Conservation (phyloP, 1,139 yeast genomes). For the Blastobotrys persicus region DNA sequence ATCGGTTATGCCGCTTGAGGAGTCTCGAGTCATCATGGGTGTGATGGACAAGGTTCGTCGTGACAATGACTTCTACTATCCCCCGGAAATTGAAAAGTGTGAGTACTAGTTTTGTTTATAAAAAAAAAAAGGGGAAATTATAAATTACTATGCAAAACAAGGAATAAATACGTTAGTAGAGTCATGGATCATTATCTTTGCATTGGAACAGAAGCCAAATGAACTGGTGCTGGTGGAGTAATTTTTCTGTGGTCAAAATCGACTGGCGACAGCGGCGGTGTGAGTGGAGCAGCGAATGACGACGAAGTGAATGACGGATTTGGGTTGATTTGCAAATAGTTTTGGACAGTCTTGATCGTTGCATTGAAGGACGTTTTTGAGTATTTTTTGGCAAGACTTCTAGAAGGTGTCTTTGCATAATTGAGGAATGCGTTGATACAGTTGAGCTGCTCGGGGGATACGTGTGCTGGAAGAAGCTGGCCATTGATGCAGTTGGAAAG, state of each 20-base stretch:
- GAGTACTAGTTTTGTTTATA: neutral
- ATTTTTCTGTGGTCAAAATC: slow-evolving; percentile 7
- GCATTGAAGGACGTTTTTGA: slow-evolving; percentile 20
- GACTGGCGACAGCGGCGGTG: slow-evolving; percentile 11
- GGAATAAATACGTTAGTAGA: neutral
- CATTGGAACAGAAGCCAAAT: slow-evolving; percentile 6
- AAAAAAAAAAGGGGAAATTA: neutral
- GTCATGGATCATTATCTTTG: neutral
- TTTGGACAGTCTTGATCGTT: slow-evolving; percentile 5
- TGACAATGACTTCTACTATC: slow-evolving; percentile 45
- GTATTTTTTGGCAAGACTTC: slow-evolving; percentile 40
- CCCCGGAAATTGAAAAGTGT: slow-evolving; percentile 36
- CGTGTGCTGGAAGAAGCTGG: slow-evolving; percentile 30
- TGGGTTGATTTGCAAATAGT: slow-evolving; percentile 17
- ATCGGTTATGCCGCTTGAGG: slow-evolving; percentile 44
- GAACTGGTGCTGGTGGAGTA: slow-evolving; percentile 7
- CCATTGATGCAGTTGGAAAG: slow-evolving; percentile 66
- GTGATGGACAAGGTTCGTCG: slow-evolving; percentile 47
- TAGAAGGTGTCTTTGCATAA: slow-evolving; percentile 38
- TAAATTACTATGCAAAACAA: neutral
- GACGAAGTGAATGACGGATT: slow-evolving; percentile 20
- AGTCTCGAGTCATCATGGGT: slow-evolving; percentile 46
- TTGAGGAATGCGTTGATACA: slow-evolving; percentile 37
- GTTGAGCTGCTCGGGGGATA: slow-evolving; percentile 28
- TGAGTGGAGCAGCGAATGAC: slow-evolving; percentile 4